These are phyloP conservation scores for Artomyces pyxidatus DNA, from an alignment of 768 basidiomycete genomes.

Conservation along the genomic window DNA sequence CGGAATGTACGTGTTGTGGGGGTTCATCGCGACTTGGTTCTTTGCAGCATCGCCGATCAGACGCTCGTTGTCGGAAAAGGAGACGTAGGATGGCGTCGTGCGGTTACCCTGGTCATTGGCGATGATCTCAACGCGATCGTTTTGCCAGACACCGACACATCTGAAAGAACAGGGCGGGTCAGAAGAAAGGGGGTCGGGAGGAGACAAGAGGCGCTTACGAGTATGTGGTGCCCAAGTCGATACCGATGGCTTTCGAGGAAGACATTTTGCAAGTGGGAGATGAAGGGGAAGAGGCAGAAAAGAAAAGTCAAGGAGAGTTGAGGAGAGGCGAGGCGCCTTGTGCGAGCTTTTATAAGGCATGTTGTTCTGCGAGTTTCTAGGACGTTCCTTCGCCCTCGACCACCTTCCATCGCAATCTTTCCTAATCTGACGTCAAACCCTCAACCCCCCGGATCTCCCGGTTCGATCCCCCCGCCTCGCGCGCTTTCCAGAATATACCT, in stretches of 20 bases:
- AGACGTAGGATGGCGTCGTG: conserved; percentile 93
- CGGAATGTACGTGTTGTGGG: conserved; percentile 65
- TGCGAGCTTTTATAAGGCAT: conserved; percentile 16
- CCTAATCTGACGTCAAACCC: not conserved
- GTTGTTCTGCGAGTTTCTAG: conserved; percentile 23
- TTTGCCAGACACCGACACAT: conserved; percentile 99
- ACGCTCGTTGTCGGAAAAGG: conserved; percentile 92
- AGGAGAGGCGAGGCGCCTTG: conserved; percentile 9
- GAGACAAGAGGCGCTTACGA: conserved; percentile 45
- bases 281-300: conserved; percentile 12
- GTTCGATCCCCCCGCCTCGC: not conserved
- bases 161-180: conserved; percentile 34
- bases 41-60: conserved; percentile 99
- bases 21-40: conserved; percentile 99
- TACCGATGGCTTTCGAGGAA: conserved; percentile 71
- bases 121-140: conserved; percentile 98
- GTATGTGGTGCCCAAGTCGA: conserved; percentile 90
- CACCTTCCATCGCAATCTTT: not conserved
- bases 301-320: conserved; percentile 12
- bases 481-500: not conserved
- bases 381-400: conserved; percentile 17
- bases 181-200: conserved; percentile 8
- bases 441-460: not conserved
- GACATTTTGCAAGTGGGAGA: conserved; percentile 17
- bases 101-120: conserved; percentile 94